These are phyloP conservation scores for Dichotomocladium elegans DNA, from an alignment of 371 early-diverging fungal genomes.

Conservation along the genomic window DNA sequence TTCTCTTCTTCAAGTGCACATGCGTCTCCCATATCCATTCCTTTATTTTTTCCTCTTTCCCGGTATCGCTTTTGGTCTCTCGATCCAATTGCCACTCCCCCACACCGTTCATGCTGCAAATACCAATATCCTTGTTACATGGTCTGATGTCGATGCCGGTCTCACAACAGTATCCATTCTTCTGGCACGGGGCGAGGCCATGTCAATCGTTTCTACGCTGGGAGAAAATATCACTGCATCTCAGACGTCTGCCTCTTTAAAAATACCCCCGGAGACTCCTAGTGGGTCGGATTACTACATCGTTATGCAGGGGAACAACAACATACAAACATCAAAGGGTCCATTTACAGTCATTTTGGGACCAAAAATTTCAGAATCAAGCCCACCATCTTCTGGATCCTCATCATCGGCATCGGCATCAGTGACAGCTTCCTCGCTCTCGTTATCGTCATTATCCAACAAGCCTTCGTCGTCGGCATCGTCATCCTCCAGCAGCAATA, in stretches of 20 bases:
- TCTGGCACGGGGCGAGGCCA: neutral
- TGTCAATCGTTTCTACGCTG: constrained; percentile 1
- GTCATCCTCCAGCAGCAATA: neutral
- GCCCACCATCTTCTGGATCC: neutral
- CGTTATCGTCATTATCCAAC: neutral
- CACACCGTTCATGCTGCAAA: neutral
- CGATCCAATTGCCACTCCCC: neutral
- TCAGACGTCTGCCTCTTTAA: neutral
- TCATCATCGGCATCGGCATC: neutral
- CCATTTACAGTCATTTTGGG: constrained; percentile 3
- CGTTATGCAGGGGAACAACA: constrained; percentile 8
- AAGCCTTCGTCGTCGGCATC: neutral
- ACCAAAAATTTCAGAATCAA: neutral
- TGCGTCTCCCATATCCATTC: neutral
- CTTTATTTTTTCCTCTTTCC: constrained; percentile 1
- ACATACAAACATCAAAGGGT: neutral
- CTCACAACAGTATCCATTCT: constrained; percentile 1
- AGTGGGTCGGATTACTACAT: constrained; percentile 2
- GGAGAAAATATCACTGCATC: constrained; percentile 4
- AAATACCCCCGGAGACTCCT: constrained; percentile 1
- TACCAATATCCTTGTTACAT: constrained; percentile 1
- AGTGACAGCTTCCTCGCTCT: neutral
- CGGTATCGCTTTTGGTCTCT: neutral
- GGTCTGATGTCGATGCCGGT: neutral
- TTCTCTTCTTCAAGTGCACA: neutral